These are phyloP conservation scores for Solanum gandarillasii DNA, from an alignment of 257 asterid genomes.

Conservation along the genomic window DNA sequence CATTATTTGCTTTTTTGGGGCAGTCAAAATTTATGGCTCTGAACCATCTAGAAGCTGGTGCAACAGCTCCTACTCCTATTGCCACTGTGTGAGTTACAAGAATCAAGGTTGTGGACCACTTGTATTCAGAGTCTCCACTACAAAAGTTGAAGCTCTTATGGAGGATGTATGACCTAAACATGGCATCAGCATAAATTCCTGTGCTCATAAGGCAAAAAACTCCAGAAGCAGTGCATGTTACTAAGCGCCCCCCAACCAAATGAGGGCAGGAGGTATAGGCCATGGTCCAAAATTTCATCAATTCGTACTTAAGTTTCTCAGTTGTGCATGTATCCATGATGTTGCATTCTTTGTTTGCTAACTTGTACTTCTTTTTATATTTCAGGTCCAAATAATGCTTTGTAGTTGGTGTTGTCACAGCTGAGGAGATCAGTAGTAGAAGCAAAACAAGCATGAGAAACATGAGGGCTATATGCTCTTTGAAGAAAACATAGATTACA, in stretches of 20 bases:
- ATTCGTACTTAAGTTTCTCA: constrained; percentile 34
- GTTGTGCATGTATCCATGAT: constrained; percentile 5
- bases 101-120: constrained; percentile 57
- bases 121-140: constrained; percentile 59
- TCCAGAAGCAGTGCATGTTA: constrained; percentile 65
- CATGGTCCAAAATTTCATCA: constrained; percentile 77
- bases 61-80: constrained; percentile 48
- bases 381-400: constrained; percentile 43
- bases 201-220: constrained; percentile 58
- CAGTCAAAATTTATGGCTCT: constrained; percentile 41
- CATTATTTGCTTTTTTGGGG: constrained; percentile 25
- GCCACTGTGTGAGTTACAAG: constrained; percentile 44
- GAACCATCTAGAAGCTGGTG: constrained; percentile 73
- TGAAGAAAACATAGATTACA: constrained; percentile 52
- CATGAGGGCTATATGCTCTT: constrained; percentile 35
- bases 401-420: constrained; percentile 46
- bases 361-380: constrained; percentile 25
- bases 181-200: constrained; percentile 37
- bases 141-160: constrained; percentile 52
- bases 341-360: constrained; percentile 27
- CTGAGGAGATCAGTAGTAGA: constrained; percentile 32
- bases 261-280: constrained; percentile 78
- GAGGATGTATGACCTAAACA: constrained; percentile 38
- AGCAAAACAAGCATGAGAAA: constrained; percentile 44
- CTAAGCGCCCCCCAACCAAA: constrained; percentile 59